Evolutionary conservation across 768 basidiomycete species (phyloP), one percentile per base, ranked within the genome.

Genomic region (Leucocoprinus leucothites): DNA sequence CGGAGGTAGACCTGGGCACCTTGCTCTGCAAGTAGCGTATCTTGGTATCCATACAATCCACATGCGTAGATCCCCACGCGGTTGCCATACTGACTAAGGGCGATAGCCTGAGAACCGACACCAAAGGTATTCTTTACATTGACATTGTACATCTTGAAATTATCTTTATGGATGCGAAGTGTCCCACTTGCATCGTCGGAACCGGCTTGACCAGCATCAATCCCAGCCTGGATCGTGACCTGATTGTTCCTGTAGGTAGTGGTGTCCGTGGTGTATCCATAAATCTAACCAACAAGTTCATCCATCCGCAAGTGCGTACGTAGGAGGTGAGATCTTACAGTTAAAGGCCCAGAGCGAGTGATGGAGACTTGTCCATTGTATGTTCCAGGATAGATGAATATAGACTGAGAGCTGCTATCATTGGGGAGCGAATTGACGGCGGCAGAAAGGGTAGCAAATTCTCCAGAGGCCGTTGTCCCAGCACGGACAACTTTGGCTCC

Each of bases 81-180:
- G 40, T 64, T 75, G 8, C 79, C 79, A 43, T 79, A 79, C 48
- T 79, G 75, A 61, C 77, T 78, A 53, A 81, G 61, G 1, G 79
- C 79, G 41, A 80, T 75, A 0, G 80, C 80, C 58, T 80, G 79
- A 3, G 69, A 65, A 0, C 76, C 78, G 2, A 62, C 55, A 0
- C 78, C 79, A 53, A 69, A 75, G 0, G 74, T 76, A 56, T 81
- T 81, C 54, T 71, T 72, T 14, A 81, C 72, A 47, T 80, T 72
- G 42, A 80, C 70, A 46, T 81, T 81, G 62, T 81, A 81, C 69
- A 80, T 65, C 45, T 64, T 69, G 63, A 79, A 78, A 57, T 77
- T 62, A 49, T 79, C 63, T 56, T 76, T 76, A 66, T 80, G 76
- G 47, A 80, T 64, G 11, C 78, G 75, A 9, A 81, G 60, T 0